phyloP scores from a whole-genome alignment of 1,284 basidiomycete genomes.

The Cerrena zonata region DNA sequence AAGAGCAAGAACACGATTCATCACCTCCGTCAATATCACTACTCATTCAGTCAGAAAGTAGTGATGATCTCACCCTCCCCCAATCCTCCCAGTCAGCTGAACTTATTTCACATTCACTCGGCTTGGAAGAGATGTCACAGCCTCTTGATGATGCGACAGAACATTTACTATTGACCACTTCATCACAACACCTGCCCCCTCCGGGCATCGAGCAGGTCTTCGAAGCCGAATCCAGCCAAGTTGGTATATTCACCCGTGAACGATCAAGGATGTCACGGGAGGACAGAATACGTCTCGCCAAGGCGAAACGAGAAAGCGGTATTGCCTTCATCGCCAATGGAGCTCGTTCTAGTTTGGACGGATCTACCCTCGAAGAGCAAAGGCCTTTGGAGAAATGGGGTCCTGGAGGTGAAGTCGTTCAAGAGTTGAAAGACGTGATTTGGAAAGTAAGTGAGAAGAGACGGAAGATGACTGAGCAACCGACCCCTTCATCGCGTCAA shows the following conservation, averaged over 20 bases:
- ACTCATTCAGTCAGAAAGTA: neutral
- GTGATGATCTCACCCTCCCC: neutral
- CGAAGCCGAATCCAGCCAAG: slow-evolving; percentile 52
- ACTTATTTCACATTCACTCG: slow-evolving; percentile 9
- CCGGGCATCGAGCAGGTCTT: slow-evolving; percentile 72
- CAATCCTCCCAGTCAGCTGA: neutral
- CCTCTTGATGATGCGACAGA: slow-evolving; percentile 49
- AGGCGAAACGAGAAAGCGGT: slow-evolving; percentile 7
- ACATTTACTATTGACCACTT: slow-evolving; percentile 47
- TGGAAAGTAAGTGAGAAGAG: slow-evolving; percentile 73
- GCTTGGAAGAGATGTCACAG: slow-evolving; percentile 13
- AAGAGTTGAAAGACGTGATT: slow-evolving; percentile 77
- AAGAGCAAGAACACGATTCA: slow-evolving; percentile 26
- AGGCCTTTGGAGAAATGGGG: slow-evolving; percentile 49
- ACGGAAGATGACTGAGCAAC: slow-evolving; percentile 41
- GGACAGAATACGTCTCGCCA: slow-evolving; percentile 5
- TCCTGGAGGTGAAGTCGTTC: slow-evolving; percentile 72
- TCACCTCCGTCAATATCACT: slow-evolving; percentile 21
- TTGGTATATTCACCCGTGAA: slow-evolving; percentile 35
- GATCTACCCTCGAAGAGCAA: slow-evolving; percentile 2
- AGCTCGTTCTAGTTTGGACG: slow-evolving; percentile 6
- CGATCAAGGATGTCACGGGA: slow-evolving; percentile 3
- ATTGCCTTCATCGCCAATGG: neutral
- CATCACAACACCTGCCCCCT: slow-evolving; percentile 48
- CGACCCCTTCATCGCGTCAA: neutral